phyloP scores from a whole-genome alignment of 2,329 filamentous ascomycete species.

The Alternaria postmessia region DNA sequence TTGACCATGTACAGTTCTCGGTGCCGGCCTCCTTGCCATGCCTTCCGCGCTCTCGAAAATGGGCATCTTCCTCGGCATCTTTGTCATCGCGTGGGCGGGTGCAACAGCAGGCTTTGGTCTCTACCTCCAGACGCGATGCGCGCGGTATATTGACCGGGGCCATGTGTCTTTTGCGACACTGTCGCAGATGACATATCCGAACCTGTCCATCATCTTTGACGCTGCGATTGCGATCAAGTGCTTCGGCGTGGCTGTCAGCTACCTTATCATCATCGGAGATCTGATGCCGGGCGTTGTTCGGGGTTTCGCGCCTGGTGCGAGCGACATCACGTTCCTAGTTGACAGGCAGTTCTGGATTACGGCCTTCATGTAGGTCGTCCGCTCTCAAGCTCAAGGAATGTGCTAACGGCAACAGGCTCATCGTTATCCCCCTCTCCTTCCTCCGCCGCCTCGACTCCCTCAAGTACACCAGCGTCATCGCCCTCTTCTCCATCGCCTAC shows the following conservation, averaged over 20 bases:
- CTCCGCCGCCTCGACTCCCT: conserved; percentile 89
- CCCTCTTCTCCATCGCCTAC: conserved; percentile 91
- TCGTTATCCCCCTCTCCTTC: conserved; percentile 94
- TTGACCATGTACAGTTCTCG: conserved; percentile 72
- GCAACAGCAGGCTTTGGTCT: conserved; percentile 89
- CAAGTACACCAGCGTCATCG: conserved; percentile 95
- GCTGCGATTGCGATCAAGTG: conserved; percentile 96
- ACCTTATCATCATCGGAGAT: conserved; percentile 98
- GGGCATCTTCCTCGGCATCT: conserved; percentile 83
- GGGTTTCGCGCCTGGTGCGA: conserved; percentile 74
- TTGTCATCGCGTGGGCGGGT: conserved; percentile 92
- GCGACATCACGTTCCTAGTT: conserved; percentile 75
- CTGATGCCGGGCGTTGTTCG: conserved; percentile 93
- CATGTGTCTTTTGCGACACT: conserved; percentile 94
- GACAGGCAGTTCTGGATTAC: conserved; percentile 98
- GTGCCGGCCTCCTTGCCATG: conserved; percentile 93
- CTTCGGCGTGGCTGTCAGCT: conserved; percentile 96
- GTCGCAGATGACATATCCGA: conserved; percentile 95
- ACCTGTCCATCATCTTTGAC: conserved; percentile 94
- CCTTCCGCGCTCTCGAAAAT: conserved; percentile 95
- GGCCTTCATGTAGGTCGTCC: conserved; percentile 77
- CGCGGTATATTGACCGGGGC: conserved; percentile 89
- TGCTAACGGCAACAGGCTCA: conserved; percentile 64
- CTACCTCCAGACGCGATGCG: conserved; percentile 92
- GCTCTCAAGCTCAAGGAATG: neutral